These are phyloP conservation scores for Thalia dealbata DNA, from an alignment of 176 grass and related monocot genomes.

Conservation along the genomic window DNA sequence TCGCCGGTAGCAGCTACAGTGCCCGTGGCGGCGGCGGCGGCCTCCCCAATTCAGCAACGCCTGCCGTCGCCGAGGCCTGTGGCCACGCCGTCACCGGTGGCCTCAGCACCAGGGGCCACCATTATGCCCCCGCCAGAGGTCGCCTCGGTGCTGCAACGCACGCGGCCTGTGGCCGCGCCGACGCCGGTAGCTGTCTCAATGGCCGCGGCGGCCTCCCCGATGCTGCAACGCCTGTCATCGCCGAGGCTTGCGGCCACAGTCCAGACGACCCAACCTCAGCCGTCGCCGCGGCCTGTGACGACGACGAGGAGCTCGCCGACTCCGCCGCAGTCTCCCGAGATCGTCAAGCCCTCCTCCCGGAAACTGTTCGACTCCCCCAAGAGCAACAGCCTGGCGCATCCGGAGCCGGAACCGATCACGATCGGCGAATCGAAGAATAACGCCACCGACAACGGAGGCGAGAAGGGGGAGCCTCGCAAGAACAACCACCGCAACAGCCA, in stretches of 20 bases:
- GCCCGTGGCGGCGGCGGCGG: too few relatives aligned
- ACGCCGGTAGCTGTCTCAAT: too few relatives aligned
- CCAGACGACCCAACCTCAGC: constrained; percentile 1
- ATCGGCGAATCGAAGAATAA: not conserved
- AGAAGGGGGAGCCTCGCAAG: not conserved
- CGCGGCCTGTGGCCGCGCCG: too few relatives aligned
- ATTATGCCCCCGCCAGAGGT: not conserved
- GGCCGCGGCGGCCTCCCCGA: not conserved
- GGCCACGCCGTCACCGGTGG: not conserved
- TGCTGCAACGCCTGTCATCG: not conserved
- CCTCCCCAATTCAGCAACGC: too few relatives aligned
- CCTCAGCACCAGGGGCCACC: not conserved
- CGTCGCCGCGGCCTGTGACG: not conserved
- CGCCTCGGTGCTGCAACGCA: not conserved
- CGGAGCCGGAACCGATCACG: constrained; percentile 17
- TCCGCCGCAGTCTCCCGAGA: constrained; percentile 23
- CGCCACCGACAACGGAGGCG: not conserved
- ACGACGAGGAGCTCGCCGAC: constrained; percentile 1
- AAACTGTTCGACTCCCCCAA: constrained; percentile 7
- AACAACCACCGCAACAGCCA: not conserved
- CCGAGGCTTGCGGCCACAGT: not conserved
- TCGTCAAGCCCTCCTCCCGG: constrained; percentile 24
- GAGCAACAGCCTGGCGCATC: constrained; percentile 1
- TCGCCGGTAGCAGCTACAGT: too few relatives aligned
- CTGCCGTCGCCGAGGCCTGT: not conserved